These are phyloP conservation scores for Trematosphaeria pertusa DNA, from an alignment of 2,329 filamentous ascomycete genomes.

Conservation along the genomic window DNA sequence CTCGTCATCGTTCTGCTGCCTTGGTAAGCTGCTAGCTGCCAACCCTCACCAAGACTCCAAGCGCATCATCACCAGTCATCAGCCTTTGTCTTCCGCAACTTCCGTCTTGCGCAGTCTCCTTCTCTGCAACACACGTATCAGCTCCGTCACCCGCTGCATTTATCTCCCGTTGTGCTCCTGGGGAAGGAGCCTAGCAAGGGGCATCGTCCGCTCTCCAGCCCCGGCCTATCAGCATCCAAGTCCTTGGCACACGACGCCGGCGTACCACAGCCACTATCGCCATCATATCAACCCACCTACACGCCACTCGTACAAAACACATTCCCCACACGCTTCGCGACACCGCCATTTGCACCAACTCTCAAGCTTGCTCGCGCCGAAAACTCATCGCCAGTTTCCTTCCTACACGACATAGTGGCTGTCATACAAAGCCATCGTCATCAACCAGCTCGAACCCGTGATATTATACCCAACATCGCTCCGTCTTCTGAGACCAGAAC, in stretches of 20 bases:
- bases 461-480: constrained; percentile 12
- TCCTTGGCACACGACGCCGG: constrained; percentile 33
- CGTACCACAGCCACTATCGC: constrained; percentile 20
- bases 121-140: constrained; percentile 20
- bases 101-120: constrained; percentile 21
- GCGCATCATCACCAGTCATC: constrained; percentile 18
- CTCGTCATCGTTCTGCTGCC: not conserved
- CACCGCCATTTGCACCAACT: constrained; percentile 11
- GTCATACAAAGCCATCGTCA: constrained; percentile 26
- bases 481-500: constrained; percentile 12
- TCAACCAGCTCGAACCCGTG: constrained; percentile 29
- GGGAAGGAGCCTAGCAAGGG: constrained; percentile 23
- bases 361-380: constrained; percentile 9
- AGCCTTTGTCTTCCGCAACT: constrained; percentile 14
- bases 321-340: constrained; percentile 10
- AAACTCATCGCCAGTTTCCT: constrained; percentile 8
- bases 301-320: constrained; percentile 23
- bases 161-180: constrained; percentile 10
- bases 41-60: constrained; percentile 26
- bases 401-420: constrained; percentile 24
- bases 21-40: constrained; percentile 19
- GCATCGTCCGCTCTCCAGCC: no score
- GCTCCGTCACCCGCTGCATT: constrained; percentile 22
- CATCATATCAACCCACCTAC: constrained; percentile 24
- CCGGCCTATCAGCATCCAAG: constrained; percentile 32